Percentiles rank a stretch among this genome's conserved stretches.
Conservation (phyloP, 2,329 filamentous ascomycete genomes). For the Metarhizium humberi region DNA sequence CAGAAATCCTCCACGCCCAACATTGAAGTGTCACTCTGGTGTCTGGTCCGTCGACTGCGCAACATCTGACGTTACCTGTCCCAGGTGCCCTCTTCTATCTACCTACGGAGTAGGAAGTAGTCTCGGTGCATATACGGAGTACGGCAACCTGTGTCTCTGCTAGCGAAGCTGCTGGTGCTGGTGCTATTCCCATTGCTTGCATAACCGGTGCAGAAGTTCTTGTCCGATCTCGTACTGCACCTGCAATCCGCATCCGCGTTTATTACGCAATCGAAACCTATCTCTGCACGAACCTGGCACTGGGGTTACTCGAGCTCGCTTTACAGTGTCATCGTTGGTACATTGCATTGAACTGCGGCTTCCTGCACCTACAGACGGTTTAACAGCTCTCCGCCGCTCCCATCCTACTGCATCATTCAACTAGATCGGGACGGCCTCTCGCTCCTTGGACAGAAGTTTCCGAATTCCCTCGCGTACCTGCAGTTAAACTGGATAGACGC, state of each 20-base stretch:
- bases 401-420: neutral
- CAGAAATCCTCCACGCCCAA: no score
- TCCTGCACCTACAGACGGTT: neutral
- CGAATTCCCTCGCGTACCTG: neutral
- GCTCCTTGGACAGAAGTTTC: neutral
- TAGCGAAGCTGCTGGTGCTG: neutral
- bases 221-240: no score
- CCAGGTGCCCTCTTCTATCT: no score
- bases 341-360: neutral
- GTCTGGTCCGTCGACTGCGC: no score
- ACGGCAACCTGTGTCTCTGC: no score
- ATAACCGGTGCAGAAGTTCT: neutral
- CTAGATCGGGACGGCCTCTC: neutral
- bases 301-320: neutral
- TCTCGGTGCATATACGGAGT: no score
- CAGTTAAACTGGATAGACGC: slow-evolving; percentile 17
- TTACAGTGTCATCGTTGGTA: neutral
- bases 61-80: no score
- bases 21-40: no score
- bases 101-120: no score
- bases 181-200: neutral
- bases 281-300: neutral
- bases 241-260: no score
- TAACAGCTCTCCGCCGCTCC: neutral
- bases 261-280: neutral